phyloP scores from a whole-genome alignment of 169 alveolate species.

The Plasmodium vivax region DNA sequence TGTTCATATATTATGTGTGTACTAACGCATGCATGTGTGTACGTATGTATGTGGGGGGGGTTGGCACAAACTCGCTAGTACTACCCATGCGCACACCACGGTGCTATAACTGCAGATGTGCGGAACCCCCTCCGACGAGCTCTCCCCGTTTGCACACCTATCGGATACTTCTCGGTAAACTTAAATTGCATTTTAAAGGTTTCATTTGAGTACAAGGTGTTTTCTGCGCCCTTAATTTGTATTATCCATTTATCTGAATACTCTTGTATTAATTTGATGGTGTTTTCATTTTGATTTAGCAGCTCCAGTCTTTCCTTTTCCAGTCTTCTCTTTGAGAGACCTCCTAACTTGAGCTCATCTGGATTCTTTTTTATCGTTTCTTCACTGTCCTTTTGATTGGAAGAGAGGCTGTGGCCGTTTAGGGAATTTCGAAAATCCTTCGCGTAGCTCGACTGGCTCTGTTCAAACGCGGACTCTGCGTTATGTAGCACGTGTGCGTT shows the following conservation, averaged over 20 bases:
- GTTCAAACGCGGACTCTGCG: constrained; percentile 22
- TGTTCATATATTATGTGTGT: neutral
- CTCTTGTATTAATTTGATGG: constrained; percentile 55
- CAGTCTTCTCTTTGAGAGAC: constrained; percentile 60
- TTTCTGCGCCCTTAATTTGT: constrained; percentile 79
- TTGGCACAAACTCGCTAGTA: neutral
- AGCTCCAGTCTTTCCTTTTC: constrained; percentile 65
- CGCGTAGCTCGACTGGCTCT: neutral
- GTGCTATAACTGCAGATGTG: neutral
- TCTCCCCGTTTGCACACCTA: constrained; percentile 42
- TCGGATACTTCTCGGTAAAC: constrained; percentile 77
- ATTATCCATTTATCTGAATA: constrained; percentile 75
- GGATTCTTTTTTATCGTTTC: neutral
- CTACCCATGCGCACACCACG: neutral
- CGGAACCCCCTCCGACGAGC: neutral
- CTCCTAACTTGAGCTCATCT: constrained; percentile 26
- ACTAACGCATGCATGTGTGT: neutral
- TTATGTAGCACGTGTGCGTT: neutral
- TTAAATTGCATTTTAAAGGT: constrained; percentile 74
- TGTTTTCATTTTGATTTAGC: constrained; percentile 51
- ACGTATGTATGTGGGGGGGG: neutral
- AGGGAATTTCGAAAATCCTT: neutral
- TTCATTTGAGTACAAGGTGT: constrained; percentile 74
- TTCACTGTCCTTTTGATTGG: neutral
- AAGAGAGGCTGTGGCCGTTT: neutral